A percentile compares a stretch with the other conserved stretches of the same genome.
These are phyloP conservation scores for Alternaria brassicicola DNA, from an alignment of 2,329 filamentous ascomycete species.

Conservation along the genomic window DNA sequence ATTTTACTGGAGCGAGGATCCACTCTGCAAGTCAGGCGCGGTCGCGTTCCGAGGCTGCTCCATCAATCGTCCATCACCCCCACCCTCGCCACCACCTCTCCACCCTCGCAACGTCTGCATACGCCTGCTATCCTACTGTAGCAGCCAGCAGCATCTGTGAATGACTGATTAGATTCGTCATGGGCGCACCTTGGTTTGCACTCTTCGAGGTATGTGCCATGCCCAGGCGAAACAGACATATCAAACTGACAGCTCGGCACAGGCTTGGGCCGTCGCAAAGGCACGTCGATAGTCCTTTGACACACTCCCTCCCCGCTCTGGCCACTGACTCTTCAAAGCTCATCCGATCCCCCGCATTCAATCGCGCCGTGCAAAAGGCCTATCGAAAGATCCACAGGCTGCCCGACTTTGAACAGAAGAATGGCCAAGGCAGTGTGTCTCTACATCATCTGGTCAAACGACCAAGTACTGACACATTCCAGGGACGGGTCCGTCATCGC, in stretches of 20 bases:
- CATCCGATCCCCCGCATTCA: conserved; percentile 61
- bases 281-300: conserved; percentile 30
- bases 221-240: not conserved
- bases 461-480: not conserved
- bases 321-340: conserved; percentile 46
- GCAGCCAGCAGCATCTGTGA: not conserved
- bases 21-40: conserved; percentile 11
- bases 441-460: not conserved
- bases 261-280: conserved; percentile 49
- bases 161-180: conserved; percentile 12
- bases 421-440: conserved; percentile 55
- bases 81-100: conserved; percentile 3
- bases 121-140: not conserved
- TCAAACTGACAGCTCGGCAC: conserved; percentile 27
- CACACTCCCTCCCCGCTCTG: not conserved
- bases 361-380: conserved; percentile 58
- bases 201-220: conserved; percentile 40
- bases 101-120: conserved; percentile 8
- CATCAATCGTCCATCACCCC: conserved; percentile 5
- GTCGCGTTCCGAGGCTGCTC: conserved; percentile 12
- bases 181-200: conserved; percentile 39
- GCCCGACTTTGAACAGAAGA: conserved; percentile 50
- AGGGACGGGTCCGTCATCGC: conserved; percentile 50
- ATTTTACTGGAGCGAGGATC: not conserved
- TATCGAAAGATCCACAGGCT: conserved; percentile 56